phyloP scores from a whole-genome alignment of 345 rosid genomes.

The Citrus hindsii region DNA sequence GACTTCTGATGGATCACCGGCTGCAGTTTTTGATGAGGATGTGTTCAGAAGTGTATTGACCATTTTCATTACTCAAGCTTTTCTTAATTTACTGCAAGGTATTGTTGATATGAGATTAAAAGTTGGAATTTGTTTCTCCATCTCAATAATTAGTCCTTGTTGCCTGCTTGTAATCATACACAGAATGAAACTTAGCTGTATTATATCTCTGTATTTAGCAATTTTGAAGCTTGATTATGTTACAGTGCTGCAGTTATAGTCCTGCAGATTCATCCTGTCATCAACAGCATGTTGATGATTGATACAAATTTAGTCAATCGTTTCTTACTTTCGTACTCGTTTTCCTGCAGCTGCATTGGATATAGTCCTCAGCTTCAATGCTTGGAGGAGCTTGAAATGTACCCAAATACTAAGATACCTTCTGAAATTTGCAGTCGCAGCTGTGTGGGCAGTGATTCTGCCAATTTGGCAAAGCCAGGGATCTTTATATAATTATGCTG shows the following conservation, averaged over 20 bases:
- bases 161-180: slow-evolving; percentile 1
- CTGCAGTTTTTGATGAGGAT: slow-evolving; percentile 55
- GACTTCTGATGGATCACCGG: slow-evolving; percentile 67
- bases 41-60: slow-evolving; percentile 63
- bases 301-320: background rate
- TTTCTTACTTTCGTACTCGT: slow-evolving; percentile 8
- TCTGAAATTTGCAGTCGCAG: slow-evolving; percentile 73
- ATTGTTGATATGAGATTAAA: background rate
- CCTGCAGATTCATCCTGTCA: slow-evolving; percentile 6
- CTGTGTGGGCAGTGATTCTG: slow-evolving; percentile 77
- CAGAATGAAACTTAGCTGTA: background rate
- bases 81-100: slow-evolving; percentile 91
- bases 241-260: slow-evolving; percentile 3
- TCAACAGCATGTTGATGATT: background rate
- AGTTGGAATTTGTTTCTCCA: background rate
- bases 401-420: slow-evolving; percentile 78
- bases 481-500: slow-evolving; percentile 61
- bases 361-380: slow-evolving; percentile 72
- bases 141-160: background rate
- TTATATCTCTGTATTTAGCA: slow-evolving; percentile 4
- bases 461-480: slow-evolving; percentile 65
- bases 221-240: slow-evolving; percentile 7
- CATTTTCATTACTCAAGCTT: slow-evolving; percentile 83
- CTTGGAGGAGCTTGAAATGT: slow-evolving; percentile 77
- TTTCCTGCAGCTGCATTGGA: slow-evolving; percentile 67